These are phyloP conservation scores for Paramecium caudatum DNA, from an alignment of 73 alveolate genomes.

Conservation along the genomic window DNA sequence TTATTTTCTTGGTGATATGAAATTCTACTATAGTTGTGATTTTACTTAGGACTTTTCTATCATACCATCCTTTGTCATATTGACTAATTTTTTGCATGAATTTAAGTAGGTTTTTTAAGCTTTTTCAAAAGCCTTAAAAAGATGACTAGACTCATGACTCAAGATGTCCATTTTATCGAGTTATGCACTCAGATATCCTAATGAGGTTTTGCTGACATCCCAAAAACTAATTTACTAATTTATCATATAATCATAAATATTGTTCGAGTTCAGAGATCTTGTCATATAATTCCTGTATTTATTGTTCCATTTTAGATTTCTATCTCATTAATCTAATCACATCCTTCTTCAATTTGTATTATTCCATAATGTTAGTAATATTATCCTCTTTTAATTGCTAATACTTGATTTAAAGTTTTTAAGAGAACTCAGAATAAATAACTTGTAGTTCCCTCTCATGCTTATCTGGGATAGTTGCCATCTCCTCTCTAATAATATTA, in stretches of 20 bases:
- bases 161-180: not conserved
- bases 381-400: not conserved
- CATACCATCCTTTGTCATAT: slow-evolving; percentile 32
- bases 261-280: not conserved
- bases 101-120: slow-evolving; percentile 38
- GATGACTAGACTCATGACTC: not conserved
- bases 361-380: not conserved
- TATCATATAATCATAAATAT: not conserved
- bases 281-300: not conserved
- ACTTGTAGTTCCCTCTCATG: not conserved
- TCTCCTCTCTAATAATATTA: not conserved
- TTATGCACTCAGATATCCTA: not conserved
- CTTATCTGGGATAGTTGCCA: not conserved
- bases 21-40: slow-evolving; percentile 17
- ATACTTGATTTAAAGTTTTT: not conserved
- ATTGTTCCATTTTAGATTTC: not conserved
- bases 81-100: slow-evolving; percentile 52
- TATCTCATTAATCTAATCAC: not conserved
- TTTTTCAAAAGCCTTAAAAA: not conserved
- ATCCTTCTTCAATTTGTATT: not conserved
- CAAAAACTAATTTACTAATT: slow-evolving; percentile 42
- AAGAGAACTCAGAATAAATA: not conserved
- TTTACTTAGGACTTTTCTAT: slow-evolving; percentile 20
- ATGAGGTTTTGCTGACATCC: slow-evolving; percentile 44
- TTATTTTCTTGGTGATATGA: not conserved